A percentile compares a stretch with the other conserved stretches of the same genome.
phyloP scores from a whole-genome alignment of 176 grass and related monocot species.

The Rhynchospora tenuis region DNA sequence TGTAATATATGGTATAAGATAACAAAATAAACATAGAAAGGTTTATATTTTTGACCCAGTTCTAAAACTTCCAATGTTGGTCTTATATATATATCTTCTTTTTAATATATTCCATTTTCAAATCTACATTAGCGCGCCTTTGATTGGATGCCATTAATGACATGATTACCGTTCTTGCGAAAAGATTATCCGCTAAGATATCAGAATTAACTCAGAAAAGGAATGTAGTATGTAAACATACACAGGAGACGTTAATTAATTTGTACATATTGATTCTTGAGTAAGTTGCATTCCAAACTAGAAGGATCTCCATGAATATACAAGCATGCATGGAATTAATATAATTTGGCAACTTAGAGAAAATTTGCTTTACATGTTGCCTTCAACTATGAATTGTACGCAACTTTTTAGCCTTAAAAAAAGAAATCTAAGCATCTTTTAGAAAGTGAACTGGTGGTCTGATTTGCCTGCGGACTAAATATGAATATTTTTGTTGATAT shows the following conservation, averaged over 20 bases:
- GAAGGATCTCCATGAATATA: background rate
- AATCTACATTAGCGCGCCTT: background rate
- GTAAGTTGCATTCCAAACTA: background rate
- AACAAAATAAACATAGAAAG: background rate
- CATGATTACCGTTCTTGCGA: background rate
- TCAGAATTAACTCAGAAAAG: background rate
- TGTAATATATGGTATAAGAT: background rate
- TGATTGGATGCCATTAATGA: constrained; percentile 20
- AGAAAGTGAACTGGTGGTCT: no score
- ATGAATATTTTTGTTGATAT: no score
- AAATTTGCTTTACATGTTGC: no score
- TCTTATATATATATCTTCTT: background rate
- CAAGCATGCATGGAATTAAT: background rate
- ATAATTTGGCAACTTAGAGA: no score
- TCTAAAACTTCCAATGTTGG: background rate
- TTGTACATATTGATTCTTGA: background rate
- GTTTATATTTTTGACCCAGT: background rate
- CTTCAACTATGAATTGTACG: no score
- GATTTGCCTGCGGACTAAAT: no score
- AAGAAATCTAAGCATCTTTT: no score
- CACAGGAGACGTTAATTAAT: background rate
- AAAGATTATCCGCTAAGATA: background rate
- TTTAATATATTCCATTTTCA: background rate
- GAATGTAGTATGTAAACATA: background rate
- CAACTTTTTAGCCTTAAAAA: no score